Evolutionary conservation across 306 rosid genomes (phyloP), one percentile per base, ranked within the genome.

Genomic region (Cucumis cinereus): DNA sequence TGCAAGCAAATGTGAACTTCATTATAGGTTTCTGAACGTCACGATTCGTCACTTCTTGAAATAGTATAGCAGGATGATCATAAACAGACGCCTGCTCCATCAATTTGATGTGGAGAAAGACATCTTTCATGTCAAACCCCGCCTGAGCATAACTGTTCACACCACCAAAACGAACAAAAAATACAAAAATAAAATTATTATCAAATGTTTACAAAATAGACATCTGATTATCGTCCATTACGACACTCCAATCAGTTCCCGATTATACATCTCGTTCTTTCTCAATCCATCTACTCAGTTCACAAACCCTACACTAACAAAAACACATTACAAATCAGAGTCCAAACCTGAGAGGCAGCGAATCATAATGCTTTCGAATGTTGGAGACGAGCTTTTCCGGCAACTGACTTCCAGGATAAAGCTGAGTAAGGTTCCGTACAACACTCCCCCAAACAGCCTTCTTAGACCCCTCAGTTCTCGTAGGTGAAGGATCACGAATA

Each of bases 311-410:
- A 50, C 47, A 54, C 33, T 10, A n/a, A 62, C 54, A 80, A 76
- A 22, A 47, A 61, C 53, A 54, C 24, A 79, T 77, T 73, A 26
- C 69, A 22, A 19, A 78, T 7, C 15, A 40, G 70, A 67, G 10
- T 77, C 12, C 74, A 57, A n/a, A 92, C 98, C 98, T 93, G 79
- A 88, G 88, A 45, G 98, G 98, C 84, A 91, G 73, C 4, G 96
- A 91, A 77, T 93, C 92, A 38, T 91, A 93, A 83, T 93, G 98
- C 84, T 84, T 93, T 81, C 98, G 93, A 63, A 93, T 84, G 73
- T 85, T 90, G 70, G 93, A 88, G 77, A 93, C 87, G 35, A 93
- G 97, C 87, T 84, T 93, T 82, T 93, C 98, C 40, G 98, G 98
- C 3, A 93, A 85, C 85, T 93, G 98, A 68, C 96, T 90, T 1